Base-by-base conservation (phyloP, 805 yeast genomes). In the Schwanniomyces polymorphus region DNA sequence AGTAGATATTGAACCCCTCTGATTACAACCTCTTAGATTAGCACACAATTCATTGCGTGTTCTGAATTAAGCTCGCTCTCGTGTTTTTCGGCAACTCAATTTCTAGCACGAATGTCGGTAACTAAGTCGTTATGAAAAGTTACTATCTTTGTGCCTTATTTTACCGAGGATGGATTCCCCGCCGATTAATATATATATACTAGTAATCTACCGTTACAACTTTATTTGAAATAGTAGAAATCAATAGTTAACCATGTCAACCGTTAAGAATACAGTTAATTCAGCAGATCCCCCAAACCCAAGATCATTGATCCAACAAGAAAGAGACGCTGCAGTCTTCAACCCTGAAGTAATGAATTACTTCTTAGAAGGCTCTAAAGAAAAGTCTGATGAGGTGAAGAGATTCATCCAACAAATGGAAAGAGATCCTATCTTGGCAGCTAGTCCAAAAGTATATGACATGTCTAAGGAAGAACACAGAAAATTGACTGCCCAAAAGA, bases 371-470 rank as follows among this genome's bases (percentile, higher is more conserved):
- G 54, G 55, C 5, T 49, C 58, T 27, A 41, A 49, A 44, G 61
- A 59, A 40, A 61, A 59, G 44, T 59, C 69, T 4, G 49, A 49
- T 42, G 58, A 63, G 47, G 54, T 63, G 42, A 49, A 58, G 44
- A 56, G 52, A 27, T 58, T 67, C 43, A 57, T 57, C 55, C 67
- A 65, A 56, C 59, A 59, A 29, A 52, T 67, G 55, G 72, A 67
- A 54, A 47, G 72, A 27, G 72, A 67, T 52, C 69, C 71, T 1
- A 53, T 67, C 18, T 55, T 67, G 49, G 56, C 59, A 2, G 61
- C 67, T 18, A 50, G 54, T 17, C 53, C 54, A 41, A 42, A 49
- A 18, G 63, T 62, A 49, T 67, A 65, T 52, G 72, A 67, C 51
- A 48, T 58, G 43, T 55, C 64, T 16, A 62, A 63, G 39, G 57